Base-by-base conservation (phyloP, 371 early-diverging fungal species). In the Rhizopus stolonifer region DNA sequence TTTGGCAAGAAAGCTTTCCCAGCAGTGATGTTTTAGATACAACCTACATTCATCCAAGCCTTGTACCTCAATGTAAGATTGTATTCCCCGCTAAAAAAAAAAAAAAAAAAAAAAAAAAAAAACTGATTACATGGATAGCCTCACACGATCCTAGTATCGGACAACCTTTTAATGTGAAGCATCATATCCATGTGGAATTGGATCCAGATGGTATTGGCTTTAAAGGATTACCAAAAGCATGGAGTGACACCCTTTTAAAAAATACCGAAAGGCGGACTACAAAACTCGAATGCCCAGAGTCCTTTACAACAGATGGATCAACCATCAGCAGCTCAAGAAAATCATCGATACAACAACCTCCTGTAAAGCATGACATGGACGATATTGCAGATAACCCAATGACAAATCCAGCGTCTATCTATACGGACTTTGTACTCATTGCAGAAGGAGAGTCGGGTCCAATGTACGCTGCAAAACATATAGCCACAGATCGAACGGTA, bases 391-490 rank as follows among this genome's bases (percentile, higher is more conserved):
- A 59, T 44, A 54, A 49, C 36, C 60, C 60, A 15, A 52, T 54
- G 15, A 65, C 62, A 7, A 64, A 78, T 44, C 74, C 77, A 21
- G 32, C 25, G n/a, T 32, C 49, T 7, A 25, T 72, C 1, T 82
- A 78, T 43, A 47, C 51, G 8, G 63, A 79, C 38, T 65, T 77
- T 42, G 59, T 64, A 33, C 60, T 71, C 53, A 77, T 86, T 49
- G 89, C 87, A 3, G 87, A 86, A 67, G 89, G 89, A 19, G 88
- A 88, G 52, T 85, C 81, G 4, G 88, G 88, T 22, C 79, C 80
- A 34, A 65, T 86, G 61, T 83, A 67, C 60, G 60, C 74, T 17
- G 80, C 81, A 34, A 73, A 68, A 14, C 66, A 78, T 19, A 62
- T 61, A 11, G 29, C 72, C 31, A 73, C 81, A 5, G 65, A 76